A percentile compares a stretch with the other conserved stretches of the same genome.
Evolutionary conservation across 768 basidiomycete genomes (phyloP).

Genomic region (Termitomyces sp.): DNA sequence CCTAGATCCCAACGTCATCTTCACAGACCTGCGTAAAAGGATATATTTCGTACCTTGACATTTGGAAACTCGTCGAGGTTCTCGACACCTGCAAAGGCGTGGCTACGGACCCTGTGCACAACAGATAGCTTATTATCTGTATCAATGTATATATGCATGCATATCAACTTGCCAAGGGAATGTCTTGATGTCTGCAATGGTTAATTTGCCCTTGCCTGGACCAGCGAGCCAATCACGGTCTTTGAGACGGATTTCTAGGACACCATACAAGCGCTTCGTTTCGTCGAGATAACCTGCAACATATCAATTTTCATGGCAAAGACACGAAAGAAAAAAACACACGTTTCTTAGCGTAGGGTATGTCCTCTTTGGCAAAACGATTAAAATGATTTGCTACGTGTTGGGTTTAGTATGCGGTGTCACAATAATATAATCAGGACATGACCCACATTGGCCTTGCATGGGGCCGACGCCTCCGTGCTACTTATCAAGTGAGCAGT

Average conservation of each 20-base stretch:
- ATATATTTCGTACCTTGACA: constrained; percentile 16
- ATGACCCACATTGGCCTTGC: constrained; percentile 58
- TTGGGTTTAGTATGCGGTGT: neutral
- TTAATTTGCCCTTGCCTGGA: constrained; percentile 60
- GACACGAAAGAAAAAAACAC: constrained; percentile 11
- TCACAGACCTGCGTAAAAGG: neutral
- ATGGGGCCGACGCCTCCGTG: constrained; percentile 85
- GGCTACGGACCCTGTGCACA: constrained; percentile 46
- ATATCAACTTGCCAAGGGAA: constrained; percentile 46
- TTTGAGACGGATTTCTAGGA: constrained; percentile 72
- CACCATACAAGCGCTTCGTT: constrained; percentile 78
- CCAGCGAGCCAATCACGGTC: constrained; percentile 79
- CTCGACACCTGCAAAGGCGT: constrained; percentile 31
- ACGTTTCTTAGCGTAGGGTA: constrained; percentile 68
- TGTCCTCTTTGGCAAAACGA: constrained; percentile 55
- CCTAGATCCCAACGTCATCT: constrained; percentile 2
- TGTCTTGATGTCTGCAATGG: constrained; percentile 69
- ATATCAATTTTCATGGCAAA: constrained; percentile 11
- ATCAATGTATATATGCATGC: neutral
- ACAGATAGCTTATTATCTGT: neutral
- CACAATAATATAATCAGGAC: neutral
- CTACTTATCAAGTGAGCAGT: constrained; percentile 25
- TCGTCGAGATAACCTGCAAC: constrained; percentile 68
- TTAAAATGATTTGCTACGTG: constrained; percentile 63
- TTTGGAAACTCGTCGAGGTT: constrained; percentile 16